These are phyloP conservation scores for Irpex sp. DNA, from an alignment of 1,284 basidiomycete species.

Conservation along the genomic window DNA sequence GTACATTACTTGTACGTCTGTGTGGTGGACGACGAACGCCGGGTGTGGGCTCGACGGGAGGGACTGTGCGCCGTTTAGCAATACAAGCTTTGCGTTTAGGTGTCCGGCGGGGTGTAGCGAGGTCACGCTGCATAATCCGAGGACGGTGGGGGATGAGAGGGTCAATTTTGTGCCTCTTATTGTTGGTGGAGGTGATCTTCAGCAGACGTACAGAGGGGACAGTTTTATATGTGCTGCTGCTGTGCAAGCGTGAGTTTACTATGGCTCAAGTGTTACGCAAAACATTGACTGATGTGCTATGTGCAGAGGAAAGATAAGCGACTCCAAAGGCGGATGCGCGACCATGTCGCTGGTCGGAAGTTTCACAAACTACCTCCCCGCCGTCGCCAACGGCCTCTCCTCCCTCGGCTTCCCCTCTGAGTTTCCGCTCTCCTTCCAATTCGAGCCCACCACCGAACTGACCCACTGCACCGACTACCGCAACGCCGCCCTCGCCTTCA, in stretches of 20 bases:
- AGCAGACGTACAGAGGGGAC: constrained; percentile 77
- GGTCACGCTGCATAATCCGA: constrained; percentile 71
- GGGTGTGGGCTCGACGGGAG: constrained; percentile 78
- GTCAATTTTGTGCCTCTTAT: constrained; percentile 72
- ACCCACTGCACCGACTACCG: constrained; percentile 73
- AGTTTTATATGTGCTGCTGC: constrained; percentile 85
- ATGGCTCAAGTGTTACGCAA: background rate
- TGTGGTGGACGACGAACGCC: constrained; percentile 67
- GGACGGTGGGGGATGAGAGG: constrained; percentile 69
- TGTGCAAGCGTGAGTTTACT: constrained; percentile 69
- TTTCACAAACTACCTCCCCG: constrained; percentile 65
- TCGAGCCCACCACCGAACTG: constrained; percentile 39
- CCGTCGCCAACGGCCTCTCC: constrained; percentile 58
- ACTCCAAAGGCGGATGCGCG: constrained; percentile 76
- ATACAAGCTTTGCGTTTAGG: constrained; percentile 66
- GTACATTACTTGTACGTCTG: constrained; percentile 65
- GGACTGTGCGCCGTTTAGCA: constrained; percentile 64
- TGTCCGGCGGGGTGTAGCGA: constrained; percentile 75
- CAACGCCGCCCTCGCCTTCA: constrained; percentile 65
- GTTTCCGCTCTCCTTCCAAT: constrained; percentile 64
- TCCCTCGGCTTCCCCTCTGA: constrained; percentile 72
- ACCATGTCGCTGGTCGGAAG: constrained; percentile 66
- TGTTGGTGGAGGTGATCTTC: constrained; percentile 76
- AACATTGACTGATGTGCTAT: background rate
- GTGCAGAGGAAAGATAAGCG: constrained; percentile 62